These are phyloP conservation scores for Basidiobolus meristosporus DNA, from an alignment of 371 early-diverging fungal species.

Conservation along the genomic window DNA sequence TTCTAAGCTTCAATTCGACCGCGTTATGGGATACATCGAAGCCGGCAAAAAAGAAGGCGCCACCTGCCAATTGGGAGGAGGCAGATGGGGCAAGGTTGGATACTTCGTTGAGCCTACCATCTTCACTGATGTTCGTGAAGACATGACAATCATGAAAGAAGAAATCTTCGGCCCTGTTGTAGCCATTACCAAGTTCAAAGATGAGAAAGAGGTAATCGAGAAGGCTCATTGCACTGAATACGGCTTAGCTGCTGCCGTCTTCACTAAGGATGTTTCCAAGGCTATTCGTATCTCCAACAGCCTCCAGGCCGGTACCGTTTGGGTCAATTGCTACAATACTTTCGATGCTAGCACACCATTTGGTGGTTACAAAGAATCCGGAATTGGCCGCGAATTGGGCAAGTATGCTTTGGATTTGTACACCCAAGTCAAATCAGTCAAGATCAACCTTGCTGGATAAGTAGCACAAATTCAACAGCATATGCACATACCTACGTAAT, in stretches of 20 bases:
- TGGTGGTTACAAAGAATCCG: conserved; percentile 78
- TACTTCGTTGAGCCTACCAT: conserved; percentile 59
- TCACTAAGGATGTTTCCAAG: conserved; percentile 37
- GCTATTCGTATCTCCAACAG: conserved; percentile 40
- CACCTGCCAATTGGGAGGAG: background rate
- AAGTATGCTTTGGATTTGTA: conserved; percentile 50
- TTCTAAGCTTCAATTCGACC: conserved; percentile 47
- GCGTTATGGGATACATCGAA: conserved; percentile 34
- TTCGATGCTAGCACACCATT: conserved; percentile 50
- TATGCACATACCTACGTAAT: no score
- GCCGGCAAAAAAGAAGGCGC: background rate
- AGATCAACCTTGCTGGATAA: no score
- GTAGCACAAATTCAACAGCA: no score
- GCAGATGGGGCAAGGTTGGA: conserved; percentile 9
- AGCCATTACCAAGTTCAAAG: conserved; percentile 39
- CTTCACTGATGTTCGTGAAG: conserved; percentile 42
- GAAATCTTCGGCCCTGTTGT: conserved; percentile 81
- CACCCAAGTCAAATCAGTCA: conserved; percentile 26
- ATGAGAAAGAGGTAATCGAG: conserved; percentile 10
- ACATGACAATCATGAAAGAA: conserved; percentile 61
- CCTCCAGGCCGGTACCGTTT: conserved; percentile 63
- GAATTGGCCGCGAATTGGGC: conserved; percentile 65
- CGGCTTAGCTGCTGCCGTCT: conserved; percentile 79
- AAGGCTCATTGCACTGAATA: conserved; percentile 57
- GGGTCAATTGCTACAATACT: conserved; percentile 47